These are phyloP conservation scores for Byssoonygena ceratinophila DNA, from an alignment of 2,329 filamentous ascomycete genomes.

Conservation along the genomic window DNA sequence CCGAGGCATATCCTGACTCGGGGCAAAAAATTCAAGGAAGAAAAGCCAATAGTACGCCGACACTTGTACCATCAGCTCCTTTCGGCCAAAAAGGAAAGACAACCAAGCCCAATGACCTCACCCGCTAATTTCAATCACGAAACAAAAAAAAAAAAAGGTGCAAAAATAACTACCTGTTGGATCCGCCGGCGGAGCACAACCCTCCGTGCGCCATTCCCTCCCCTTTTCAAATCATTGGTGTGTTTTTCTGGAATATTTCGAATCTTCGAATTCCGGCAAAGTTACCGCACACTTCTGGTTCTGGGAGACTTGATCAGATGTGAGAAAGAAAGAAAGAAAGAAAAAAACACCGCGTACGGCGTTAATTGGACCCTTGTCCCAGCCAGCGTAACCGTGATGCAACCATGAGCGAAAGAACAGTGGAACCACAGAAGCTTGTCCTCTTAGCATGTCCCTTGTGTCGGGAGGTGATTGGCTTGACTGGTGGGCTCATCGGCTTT, in stretches of 20 bases:
- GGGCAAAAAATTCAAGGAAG: neutral
- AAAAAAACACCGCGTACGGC: neutral
- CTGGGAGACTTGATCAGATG: neutral
- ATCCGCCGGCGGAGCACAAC: neutral
- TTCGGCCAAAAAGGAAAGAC: neutral
- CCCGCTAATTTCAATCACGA: neutral
- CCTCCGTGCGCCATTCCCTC: neutral
- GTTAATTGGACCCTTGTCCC: neutral
- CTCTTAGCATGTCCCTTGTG: slow-evolving; percentile 7
- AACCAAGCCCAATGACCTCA: neutral
- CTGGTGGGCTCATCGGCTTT: neutral
- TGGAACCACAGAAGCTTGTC: slow-evolving; percentile 9
- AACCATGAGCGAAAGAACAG: slow-evolving; percentile 2
- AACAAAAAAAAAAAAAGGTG: neutral
- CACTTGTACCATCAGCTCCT: neutral
- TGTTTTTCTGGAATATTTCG: slow-evolving; percentile 1
- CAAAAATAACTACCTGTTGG: neutral
- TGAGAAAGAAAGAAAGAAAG: neutral
- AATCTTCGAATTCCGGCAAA: neutral
- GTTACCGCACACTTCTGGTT: neutral
- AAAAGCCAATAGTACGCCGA: slow-evolving; percentile 5
- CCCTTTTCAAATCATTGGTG: neutral
- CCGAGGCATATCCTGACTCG: neutral
- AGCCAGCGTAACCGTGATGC: slow-evolving; percentile 4
- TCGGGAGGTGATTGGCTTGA: slow-evolving; percentile 2